Base-by-base conservation (phyloP, 139 green algal species). In the Bryopsis sp. region DNA sequence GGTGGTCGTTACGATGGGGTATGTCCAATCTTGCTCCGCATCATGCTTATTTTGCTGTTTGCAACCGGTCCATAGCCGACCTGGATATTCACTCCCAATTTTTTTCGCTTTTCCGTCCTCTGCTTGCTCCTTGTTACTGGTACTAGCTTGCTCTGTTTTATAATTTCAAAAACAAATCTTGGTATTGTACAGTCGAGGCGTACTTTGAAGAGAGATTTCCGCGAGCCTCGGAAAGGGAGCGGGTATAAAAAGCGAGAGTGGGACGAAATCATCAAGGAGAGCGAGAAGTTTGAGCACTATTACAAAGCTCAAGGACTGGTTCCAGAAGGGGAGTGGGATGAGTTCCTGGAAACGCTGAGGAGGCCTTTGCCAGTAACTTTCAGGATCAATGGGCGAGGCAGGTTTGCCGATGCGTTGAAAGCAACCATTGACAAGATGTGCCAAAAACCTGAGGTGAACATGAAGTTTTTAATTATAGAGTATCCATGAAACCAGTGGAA, bases 331-430 rank as follows among this genome's bases (percentile, higher is more conserved):
- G 88, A 99, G 71, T 99, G 90, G 89, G 82, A 92, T 1, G 77
- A 50, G 0, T 99, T 99, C 72, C 67, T 99, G 37, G 64, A 43
- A 0, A 68, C 64, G 7, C 78, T 99, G 34, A 74, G 79, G 34
- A 82, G 47, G 32, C 86, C 81, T 36, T 81, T 99, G 72, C 94
- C 94, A 19, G 87, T 89, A 33, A 96, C 90, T 2, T 99, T 99
- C 78, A 84, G 94, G 64, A 98, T 99, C 77, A 99, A 99, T 74
- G 94, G 93, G 70, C 83, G 65, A 35, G 90, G 89, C 35, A 76
- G 81, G 34, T 94, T 91, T 81, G 90, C 91, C 0, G 75, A 84
- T 35, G 74, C 83, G 39, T 77, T 97, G n/a, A n/a, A n/a, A n/a
- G n/a, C n/a, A n/a, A n/a, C n/a, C n/a, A n/a, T n/a, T n/a, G n/a